Evolutionary conservation across 202 grass and related monocot species (phyloP).

Genomic region (Elaeis oleifera): DNA sequence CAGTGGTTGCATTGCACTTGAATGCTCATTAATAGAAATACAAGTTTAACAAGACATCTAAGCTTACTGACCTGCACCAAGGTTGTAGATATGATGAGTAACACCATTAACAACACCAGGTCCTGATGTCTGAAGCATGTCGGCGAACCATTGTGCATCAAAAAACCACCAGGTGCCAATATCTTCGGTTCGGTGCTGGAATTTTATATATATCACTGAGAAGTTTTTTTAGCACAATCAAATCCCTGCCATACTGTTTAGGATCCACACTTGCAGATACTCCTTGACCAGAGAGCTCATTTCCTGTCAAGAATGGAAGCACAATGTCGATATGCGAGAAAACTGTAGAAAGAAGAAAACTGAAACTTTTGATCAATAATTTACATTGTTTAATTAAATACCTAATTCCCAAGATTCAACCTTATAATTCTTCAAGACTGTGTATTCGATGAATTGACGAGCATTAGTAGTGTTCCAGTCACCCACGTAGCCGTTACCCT

Average conservation of each 20-base stretch:
- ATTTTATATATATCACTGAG: slow-evolving; percentile 25
- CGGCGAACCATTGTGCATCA: slow-evolving; percentile 39
- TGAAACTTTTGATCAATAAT: too few relatives aligned
- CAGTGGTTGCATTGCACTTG: too few relatives aligned
- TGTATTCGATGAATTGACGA: slow-evolving; percentile 38
- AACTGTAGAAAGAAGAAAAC: too few relatives aligned
- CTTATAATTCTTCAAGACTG: slow-evolving; percentile 32
- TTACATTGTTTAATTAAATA: slow-evolving; percentile 3
- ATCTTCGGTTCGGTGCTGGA: slow-evolving; percentile 29
- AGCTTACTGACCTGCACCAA: slow-evolving; percentile 34
- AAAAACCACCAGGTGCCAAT: slow-evolving; percentile 46
- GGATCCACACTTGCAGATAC: slow-evolving; percentile 40
- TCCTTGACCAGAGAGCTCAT: slow-evolving; percentile 46
- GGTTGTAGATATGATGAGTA: slow-evolving; percentile 64
- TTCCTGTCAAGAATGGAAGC: slow-evolving; percentile 22
- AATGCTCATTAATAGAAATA: too few relatives aligned
- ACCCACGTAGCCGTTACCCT: slow-evolving; percentile 26
- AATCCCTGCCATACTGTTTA: slow-evolving; percentile 31
- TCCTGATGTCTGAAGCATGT: slow-evolving; percentile 45
- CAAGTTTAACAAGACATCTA: not conserved
- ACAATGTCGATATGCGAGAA: too few relatives aligned
- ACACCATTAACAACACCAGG: slow-evolving; percentile 36
- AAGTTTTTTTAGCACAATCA: slow-evolving; percentile 27
- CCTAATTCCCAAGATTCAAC: slow-evolving; percentile 55
- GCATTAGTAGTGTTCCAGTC: slow-evolving; percentile 37